phyloP scores from a whole-genome alignment of 1,139 yeast genomes.

The Protomyces inouyei region DNA sequence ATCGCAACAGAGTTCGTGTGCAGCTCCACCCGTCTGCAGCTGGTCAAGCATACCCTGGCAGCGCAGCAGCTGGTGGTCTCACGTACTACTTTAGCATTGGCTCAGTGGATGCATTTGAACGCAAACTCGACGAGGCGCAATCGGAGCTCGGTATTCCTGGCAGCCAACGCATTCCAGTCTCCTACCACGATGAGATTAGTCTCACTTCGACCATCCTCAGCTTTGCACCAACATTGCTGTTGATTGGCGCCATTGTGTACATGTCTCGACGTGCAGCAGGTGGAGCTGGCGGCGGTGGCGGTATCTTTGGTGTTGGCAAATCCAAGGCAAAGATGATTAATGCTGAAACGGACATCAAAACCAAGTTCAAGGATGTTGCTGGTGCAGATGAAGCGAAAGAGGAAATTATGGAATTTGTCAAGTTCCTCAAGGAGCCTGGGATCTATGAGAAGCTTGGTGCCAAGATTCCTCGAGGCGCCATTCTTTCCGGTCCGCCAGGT shows the following conservation, averaged over 20 bases:
- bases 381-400: constrained; percentile 97
- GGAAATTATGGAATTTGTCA: constrained; percentile 96
- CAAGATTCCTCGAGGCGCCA: constrained; percentile 96
- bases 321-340: constrained; percentile 74
- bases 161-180: constrained; percentile 72
- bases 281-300: constrained; percentile 54
- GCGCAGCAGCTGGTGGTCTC: constrained; percentile 31
- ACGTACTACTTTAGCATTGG: constrained; percentile 72
- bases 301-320: constrained; percentile 43
- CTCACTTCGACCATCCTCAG: constrained; percentile 60
- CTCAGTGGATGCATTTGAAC: constrained; percentile 85
- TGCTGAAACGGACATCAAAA: constrained; percentile 83
- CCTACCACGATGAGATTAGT: constrained; percentile 66
- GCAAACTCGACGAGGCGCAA: constrained; percentile 70
- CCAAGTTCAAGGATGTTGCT: constrained; percentile 88
- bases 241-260: constrained; percentile 81
- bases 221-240: constrained; percentile 74
- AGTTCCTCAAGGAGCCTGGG: constrained; percentile 79
- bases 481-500: constrained; percentile 98
- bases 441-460: constrained; percentile 92
- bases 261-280: constrained; percentile 58
- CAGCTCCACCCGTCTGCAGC: constrained; percentile 58
- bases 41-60: constrained; percentile 35
- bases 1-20: constrained; percentile 73
- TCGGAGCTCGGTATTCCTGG: constrained; percentile 59